phyloP scores from a whole-genome alignment of 2,329 filamentous ascomycete species.

The Canariomyces notabilis region DNA sequence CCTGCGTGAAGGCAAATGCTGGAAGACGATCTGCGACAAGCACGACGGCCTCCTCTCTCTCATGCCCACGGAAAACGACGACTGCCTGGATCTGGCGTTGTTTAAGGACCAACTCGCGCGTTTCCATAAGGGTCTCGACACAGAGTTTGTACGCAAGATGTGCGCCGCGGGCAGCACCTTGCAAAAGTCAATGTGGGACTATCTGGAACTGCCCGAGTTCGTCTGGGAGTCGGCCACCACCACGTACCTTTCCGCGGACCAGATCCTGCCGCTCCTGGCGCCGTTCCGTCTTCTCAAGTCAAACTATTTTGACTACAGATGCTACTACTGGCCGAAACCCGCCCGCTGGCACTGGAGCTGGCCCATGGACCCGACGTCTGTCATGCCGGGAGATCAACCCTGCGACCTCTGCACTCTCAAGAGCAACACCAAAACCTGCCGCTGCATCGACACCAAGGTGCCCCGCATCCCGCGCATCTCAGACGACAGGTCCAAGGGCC shows the following conservation, averaged over 20 bases:
- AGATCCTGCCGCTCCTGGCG: conserved; percentile 17
- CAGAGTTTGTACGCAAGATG: conserved; percentile 16
- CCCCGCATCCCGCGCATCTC: conserved; percentile 19
- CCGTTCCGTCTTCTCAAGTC: conserved; percentile 18
- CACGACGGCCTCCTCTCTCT: conserved; percentile 23
- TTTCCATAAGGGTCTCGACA: conserved; percentile 20
- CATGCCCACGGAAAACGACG: conserved; percentile 11
- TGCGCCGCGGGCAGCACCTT: conserved; percentile 18
- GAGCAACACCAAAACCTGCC: conserved; percentile 8
- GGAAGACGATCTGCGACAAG: conserved; percentile 20
- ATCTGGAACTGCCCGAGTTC: conserved; percentile 21
- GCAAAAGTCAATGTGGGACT: conserved; percentile 19
- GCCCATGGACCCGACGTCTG: conserved; percentile 20
- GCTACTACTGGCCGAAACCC: conserved; percentile 15
- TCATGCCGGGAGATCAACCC: conserved; percentile 6
- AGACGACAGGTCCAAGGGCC: conserved; percentile 18
- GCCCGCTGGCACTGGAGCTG: conserved; percentile 18
- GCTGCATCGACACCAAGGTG: conserved; percentile 13
- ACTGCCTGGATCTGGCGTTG: conserved; percentile 19
- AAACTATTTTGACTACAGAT: conserved; percentile 14
- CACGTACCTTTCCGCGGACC: conserved; percentile 9
- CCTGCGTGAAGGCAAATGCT: conserved; percentile 25
- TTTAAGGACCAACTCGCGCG: conserved; percentile 18
- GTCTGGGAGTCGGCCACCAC: conserved; percentile 21
- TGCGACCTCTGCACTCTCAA: conserved; percentile 17